phyloP scores from a whole-genome alignment of 805 yeast species.

The Metschnikowia sp. region DNA sequence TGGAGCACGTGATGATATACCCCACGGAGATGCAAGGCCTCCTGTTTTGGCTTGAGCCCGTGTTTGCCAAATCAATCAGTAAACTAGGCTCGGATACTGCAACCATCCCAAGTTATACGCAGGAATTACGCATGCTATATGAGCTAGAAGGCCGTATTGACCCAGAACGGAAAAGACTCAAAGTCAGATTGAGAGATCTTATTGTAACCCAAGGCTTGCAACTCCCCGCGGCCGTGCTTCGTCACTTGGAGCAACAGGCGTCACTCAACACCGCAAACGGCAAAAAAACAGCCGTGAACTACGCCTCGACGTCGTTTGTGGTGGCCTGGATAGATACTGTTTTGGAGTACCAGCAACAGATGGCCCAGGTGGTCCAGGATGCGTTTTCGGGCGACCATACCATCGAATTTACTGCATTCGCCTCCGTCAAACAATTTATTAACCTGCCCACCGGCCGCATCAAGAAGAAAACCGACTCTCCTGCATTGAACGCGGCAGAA shows the following conservation, averaged over 20 bases:
- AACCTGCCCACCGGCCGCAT: conserved; percentile 49
- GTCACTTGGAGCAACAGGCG: conserved; percentile 11
- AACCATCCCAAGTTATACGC: conserved; percentile 18
- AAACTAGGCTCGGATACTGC: neutral
- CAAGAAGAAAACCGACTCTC: conserved; percentile 39
- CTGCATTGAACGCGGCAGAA: conserved; percentile 35
- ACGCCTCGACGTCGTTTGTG: conserved; percentile 50
- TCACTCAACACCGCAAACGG: conserved; percentile 5
- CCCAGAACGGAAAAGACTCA: conserved; percentile 46
- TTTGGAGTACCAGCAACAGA: conserved; percentile 48
- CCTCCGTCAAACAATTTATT: conserved; percentile 59
- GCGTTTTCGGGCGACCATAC: conserved; percentile 50
- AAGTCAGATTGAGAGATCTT: conserved; percentile 43
- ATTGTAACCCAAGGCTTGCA: conserved; percentile 47
- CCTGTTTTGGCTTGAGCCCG: conserved; percentile 50
- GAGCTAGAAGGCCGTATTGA: conserved; percentile 53
- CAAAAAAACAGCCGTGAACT: conserved; percentile 9
- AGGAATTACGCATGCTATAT: conserved; percentile 47
- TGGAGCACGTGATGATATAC: conserved; percentile 50
- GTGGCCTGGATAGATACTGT: conserved; percentile 65
- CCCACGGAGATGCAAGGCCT: conserved; percentile 55
- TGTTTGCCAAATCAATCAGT: conserved; percentile 17
- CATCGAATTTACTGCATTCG: conserved; percentile 53
- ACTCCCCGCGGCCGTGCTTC: conserved; percentile 26
- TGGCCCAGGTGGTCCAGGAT: conserved; percentile 43